These are phyloP conservation scores for Diversispora eburnea DNA, from an alignment of 192 early-diverging fungal species.

Conservation along the genomic window DNA sequence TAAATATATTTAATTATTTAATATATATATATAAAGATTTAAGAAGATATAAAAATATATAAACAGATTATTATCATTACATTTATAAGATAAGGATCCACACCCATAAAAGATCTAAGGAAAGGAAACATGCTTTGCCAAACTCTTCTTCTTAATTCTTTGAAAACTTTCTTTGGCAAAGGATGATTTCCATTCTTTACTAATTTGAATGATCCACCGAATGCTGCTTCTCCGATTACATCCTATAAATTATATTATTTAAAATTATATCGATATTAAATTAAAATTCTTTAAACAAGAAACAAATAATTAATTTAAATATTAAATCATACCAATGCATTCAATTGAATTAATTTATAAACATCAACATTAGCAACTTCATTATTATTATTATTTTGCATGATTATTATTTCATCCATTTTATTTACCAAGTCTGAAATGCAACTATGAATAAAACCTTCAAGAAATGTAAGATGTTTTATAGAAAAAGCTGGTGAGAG, in stretches of 20 bases:
- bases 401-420: slow-evolving; percentile 32
- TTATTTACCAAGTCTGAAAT: slow-evolving; percentile 33
- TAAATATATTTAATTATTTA: too few species aligned
- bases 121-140: slow-evolving; percentile 7
- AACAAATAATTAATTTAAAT: slow-evolving; percentile 16
- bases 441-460: slow-evolving; percentile 38
- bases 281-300: slow-evolving; percentile 30
- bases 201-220: slow-evolving; percentile 51
- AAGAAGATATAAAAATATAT: neutral
- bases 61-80: neutral
- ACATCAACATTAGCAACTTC: slow-evolving; percentile 31
- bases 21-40: neutral
- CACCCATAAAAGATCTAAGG: neutral
- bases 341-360: slow-evolving; percentile 34
- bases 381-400: neutral
- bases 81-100: slow-evolving; percentile 1
- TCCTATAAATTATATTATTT: slow-evolving; percentile 36
- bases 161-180: slow-evolving; percentile 34
- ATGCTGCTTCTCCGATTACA: slow-evolving; percentile 50
- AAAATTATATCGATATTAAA: slow-evolving; percentile 12
- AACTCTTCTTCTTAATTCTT: slow-evolving; percentile 20
- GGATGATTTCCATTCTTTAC: slow-evolving; percentile 46
- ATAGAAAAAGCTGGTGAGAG: slow-evolving; percentile 55
- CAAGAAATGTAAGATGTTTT: slow-evolving; percentile 47
- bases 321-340: slow-evolving; percentile 30